These are phyloP conservation scores for Trypethelium eluteriae DNA, from an alignment of 495 filamentous ascomycete species.

Conservation along the genomic window DNA sequence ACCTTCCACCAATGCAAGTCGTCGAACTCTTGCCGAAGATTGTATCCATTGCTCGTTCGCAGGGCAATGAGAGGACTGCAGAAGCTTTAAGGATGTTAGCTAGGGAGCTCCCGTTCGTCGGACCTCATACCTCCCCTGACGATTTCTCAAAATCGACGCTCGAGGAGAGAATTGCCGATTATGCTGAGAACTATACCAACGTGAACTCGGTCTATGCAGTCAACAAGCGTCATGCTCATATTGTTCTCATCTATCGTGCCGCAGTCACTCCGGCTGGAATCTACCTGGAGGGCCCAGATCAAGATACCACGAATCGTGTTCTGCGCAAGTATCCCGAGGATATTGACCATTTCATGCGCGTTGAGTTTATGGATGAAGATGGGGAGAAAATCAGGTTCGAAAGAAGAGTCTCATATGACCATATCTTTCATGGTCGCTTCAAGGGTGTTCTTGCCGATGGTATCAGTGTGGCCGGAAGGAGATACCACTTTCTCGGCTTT, in stretches of 20 bases:
- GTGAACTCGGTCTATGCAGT: constrained; percentile 25
- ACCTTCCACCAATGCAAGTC: constrained; percentile 43
- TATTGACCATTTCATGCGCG: constrained; percentile 59
- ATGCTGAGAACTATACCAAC: constrained; percentile 34
- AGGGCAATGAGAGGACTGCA: constrained; percentile 32
- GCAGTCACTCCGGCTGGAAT: constrained; percentile 62
- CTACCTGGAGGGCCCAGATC: constrained; percentile 60
- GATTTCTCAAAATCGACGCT: constrained; percentile 41
- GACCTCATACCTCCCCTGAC: constrained; percentile 41
- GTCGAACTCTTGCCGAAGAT: constrained; percentile 34
- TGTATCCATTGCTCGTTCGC: constrained; percentile 17
- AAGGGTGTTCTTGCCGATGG: constrained; percentile 47
- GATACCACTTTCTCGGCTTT: constrained; percentile 67
- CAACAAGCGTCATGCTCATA: constrained; percentile 31
- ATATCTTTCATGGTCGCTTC: constrained; percentile 51
- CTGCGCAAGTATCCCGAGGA: constrained; percentile 60
- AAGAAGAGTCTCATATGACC: constrained; percentile 44
- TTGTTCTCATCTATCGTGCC: constrained; percentile 49
- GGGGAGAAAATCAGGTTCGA: constrained; percentile 55
- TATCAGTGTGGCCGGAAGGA: constrained; percentile 55
- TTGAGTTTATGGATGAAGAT: constrained; percentile 67
- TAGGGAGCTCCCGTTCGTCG: constrained; percentile 42
- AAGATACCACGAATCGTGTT: constrained; percentile 65
- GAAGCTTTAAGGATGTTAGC: constrained; percentile 45
- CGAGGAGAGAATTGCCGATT: constrained; percentile 36